phyloP scores from a whole-genome alignment of 2,329 filamentous ascomycete species.

The Ambrosiella beaveri region DNA sequence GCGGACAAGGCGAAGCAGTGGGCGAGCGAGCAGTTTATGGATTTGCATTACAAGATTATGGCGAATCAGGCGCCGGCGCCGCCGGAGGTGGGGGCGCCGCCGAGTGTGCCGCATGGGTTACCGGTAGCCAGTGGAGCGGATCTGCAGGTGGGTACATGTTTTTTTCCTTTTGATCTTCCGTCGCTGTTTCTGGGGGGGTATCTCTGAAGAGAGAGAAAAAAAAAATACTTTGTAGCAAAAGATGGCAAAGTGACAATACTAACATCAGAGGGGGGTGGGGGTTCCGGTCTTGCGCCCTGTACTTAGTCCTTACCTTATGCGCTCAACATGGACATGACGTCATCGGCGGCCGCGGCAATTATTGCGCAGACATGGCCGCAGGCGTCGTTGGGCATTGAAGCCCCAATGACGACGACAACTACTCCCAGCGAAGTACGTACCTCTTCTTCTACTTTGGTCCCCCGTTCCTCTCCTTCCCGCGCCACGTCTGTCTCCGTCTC shows the following conservation, averaged over 20 bases:
- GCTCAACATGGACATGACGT: constrained; percentile 8
- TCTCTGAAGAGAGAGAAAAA: too few relatives aligned
- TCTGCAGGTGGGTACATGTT: background rate
- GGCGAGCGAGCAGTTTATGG: constrained; percentile 41
- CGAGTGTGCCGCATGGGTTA: background rate
- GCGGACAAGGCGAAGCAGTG: constrained; percentile 39
- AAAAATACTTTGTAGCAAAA: too few relatives aligned
- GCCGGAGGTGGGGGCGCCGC: background rate
- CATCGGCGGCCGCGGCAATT: constrained; percentile 3
- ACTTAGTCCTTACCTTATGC: constrained; percentile 9
- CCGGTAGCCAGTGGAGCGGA: constrained; percentile 2
- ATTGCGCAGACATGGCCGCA: constrained; percentile 6
- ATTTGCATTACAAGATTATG: constrained; percentile 38
- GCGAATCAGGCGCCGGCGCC: constrained; percentile 28
- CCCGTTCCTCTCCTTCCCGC: background rate
- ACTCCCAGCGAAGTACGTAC: constrained; percentile 7
- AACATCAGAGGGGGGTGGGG: too few relatives aligned
- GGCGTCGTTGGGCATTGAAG: background rate
- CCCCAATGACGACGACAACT: background rate
- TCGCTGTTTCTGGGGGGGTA: too few relatives aligned
- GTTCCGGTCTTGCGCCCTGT: background rate
- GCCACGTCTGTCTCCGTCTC: background rate
- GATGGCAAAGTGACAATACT: background rate
- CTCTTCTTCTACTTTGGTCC: background rate
- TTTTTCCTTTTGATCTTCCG: background rate